Evolutionary conservation across 2,329 filamentous ascomycete genomes (phyloP), one percentile per base, ranked within the genome.

Genomic region (Hirsutella thompsonii): DNA sequence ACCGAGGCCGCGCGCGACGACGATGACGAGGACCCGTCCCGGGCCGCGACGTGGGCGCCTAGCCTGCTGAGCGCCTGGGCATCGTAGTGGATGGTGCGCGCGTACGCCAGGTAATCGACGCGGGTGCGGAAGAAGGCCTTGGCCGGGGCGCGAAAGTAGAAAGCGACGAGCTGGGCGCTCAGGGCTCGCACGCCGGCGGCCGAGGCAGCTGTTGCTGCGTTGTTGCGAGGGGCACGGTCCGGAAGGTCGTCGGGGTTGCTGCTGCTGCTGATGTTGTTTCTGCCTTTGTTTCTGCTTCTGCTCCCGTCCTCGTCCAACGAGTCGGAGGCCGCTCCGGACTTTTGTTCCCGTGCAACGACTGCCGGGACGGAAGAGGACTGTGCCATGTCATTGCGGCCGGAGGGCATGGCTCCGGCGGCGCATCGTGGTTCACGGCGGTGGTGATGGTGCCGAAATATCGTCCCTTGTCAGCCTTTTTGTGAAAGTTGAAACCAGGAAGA

Each of bases 121-220:
- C 89, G 70, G 1, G 85, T 89, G 46, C 86, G 77, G 63, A 95
- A 94, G 58, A 95, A 95, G 14, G 88, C 84, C 62, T 94, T 94
- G 40, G 88, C 83, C 1, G 89, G 89, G 0, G 87, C 86, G 42
- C 88, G 74, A 57, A 94, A 95, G 64, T 94, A 95, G 53, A 94
- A 94, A 20, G 87, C 81, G 41, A 94, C 74, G 52, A 87, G 70
- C 56, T 93, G 83, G 8, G 86, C 83, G 51, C 82, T 89, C 47
- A 94, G 60, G 21, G 88, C 89, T 37, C 89, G 82, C 47, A 88
- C 83, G 33, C 85, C 78, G 19, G 88, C 88, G 4, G 88, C 88
- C 19, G 85, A 88, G n/a, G 85, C 83, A 37, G 84, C 88, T 2
- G 74, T 77, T 5, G 74, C 72, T 30, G 72, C 72, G 54, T 75